Base-by-base conservation (phyloP, 1,284 basidiomycete genomes). In the Ustilago trichophora region DNA sequence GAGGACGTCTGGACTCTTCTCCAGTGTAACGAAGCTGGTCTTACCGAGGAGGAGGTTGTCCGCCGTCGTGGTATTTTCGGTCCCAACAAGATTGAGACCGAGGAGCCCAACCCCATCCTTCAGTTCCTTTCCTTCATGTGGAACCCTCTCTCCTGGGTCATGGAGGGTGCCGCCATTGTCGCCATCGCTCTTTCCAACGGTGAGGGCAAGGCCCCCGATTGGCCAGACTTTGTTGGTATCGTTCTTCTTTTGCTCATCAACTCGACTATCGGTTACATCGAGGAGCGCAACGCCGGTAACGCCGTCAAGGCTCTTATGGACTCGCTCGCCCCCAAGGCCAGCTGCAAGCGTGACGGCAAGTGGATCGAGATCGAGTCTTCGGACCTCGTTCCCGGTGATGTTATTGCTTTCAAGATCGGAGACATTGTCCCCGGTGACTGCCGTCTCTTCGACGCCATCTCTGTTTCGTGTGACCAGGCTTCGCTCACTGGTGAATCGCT, bases 231-330 rank as follows among this genome's bases (percentile, higher is more conserved):
- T 84, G 87, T 92, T 84, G 94, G 93, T 88, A 98, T 98, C 85
- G 85, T 96, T 77, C 85, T 93, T 54, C 87, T 98, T 18, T 85
- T 98, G 33, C 86, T 97, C 83, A 86, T 94, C 88, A 98, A 98
- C 88, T 96, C 94, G 10, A 86, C 88, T 49, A 97, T 98, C 80
- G 94, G 95, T 87, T 98, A 93, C 88, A 92, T 96, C 85, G 94
- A 98, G 84, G 95, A 98, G 84, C 88, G 89, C 62, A 92, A 92
- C 80, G 94, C 94, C 47, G 94, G 94, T 84, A 96, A 98, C 83
- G 94, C 94, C 33, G 94, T 98, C 85, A 97, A 96, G 86, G 93
- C 93, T 12, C 90, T 98, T 73, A 98, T 97, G 94, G 94, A 97
- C 83, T 97, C 94, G 15, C 90, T 98, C 71, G 94, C 95, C 18